Base-by-base conservation (phyloP, 345 rosid genomes). In the Viola odorata region DNA sequence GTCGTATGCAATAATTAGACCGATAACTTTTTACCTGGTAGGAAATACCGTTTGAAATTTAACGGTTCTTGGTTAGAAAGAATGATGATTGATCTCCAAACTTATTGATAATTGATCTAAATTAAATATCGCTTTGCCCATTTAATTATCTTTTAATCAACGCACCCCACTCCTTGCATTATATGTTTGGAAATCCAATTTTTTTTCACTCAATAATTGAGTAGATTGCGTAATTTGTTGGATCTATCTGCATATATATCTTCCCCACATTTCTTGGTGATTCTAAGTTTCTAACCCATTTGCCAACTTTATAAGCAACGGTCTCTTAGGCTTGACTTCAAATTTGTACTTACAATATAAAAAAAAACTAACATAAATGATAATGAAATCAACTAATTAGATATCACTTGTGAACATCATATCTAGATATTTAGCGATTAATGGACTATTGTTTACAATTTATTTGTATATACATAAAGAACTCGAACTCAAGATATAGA, bases 121-220 rank as follows among this genome's bases (percentile, higher is more conserved):
- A 58, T 63, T 49, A 40, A 10, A n/a, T n/a, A n/a, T 64, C 41
- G 32, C 2, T 23, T 23, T 61, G 42, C 13, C 41, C 68, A 69
- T 72, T 73, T 44, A 58, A 48, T 70, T 69, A 40, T 47, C 23
- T n/a, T 63, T 68, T 76, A 57, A 73, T 76, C 62, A 49, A 32
- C 11, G 68, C 73, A 71, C 0, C 72, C 80, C 76, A 70, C 70
- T 15, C 10, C 32, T 39, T 66, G 60, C 69, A 58, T 61, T 50
- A 63, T 70, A 37, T 60, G 36, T 65, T 14, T 58, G 50, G 66
- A 62, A 63, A 37, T 45, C 62, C 72, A 14, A 14, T 12, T 59
- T 41, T 45, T 62, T 57, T 41, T 38, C n/a, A 48, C 44, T 66
- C 73, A 78, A 72, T 75, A 64, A 75, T 75, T 72, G 77, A 64